Evolutionary conservation across 495 filamentous ascomycete genomes (phyloP), one percentile per base, ranked within the genome.

Genomic region (Tuber umbilicatum): DNA sequence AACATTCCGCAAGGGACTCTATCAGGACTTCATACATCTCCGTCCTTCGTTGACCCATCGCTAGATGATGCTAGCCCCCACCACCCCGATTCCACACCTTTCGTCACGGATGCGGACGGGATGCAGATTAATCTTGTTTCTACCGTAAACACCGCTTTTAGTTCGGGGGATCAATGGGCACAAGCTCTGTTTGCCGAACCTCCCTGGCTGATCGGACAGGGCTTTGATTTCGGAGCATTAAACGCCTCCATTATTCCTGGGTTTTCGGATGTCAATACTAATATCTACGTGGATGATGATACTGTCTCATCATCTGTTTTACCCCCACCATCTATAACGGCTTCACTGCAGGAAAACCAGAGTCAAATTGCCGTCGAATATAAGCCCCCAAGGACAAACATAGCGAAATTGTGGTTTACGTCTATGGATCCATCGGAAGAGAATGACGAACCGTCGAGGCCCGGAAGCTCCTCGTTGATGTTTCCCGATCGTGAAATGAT

Each of bases 231-330:
- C 55, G 55, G 55, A 64, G 55, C 55, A 64, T 35, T 64, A 17
- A 64, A 64, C 55, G 55, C 55, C 31, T 64, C 55, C 27, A 64
- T 64, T 64, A 64, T 64, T 64, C 55, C 55, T 35, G 55, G 55
- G 12, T 64, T 64, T 16, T 64, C 31, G 1, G 55, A 35, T 64
- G n/a, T 64, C 27, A 64, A 64, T 35, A 16, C 27, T 31, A 64
- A 64, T 31, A 64, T 64, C 31, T 64, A 64, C 27, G 55, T 35
- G 55, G 55, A 64, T 35, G 55, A 64, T 16, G 55, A 64, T 35
- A 64, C 55, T 35, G 55, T 27, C 55, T 35, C 55, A 35, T 64
- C 55, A 35, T 64, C 55, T 35, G 55, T 64, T 64, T 64, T 64
- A 35, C 55, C 55, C 14, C n/a, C n/a, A 60, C 55, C 55, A 16